Evolutionary conservation across 2,329 filamentous ascomycete species (phyloP), one percentile per base, ranked within the genome.

Genomic region (Alternaria sp.): DNA sequence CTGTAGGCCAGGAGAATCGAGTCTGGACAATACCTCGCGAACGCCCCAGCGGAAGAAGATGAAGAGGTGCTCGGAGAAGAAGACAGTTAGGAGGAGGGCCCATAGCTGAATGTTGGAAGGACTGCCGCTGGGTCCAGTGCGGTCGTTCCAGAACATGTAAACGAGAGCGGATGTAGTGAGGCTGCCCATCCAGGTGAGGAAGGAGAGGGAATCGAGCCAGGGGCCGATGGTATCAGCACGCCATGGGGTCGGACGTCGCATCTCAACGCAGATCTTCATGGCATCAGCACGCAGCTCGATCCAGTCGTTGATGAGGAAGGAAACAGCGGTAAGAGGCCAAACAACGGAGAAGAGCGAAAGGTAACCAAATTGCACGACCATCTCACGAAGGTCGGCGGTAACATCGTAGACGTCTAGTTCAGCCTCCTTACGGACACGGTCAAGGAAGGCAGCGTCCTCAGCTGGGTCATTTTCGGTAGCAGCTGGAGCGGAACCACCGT

Each of bases 301-400:
- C 93, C 95, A 98, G 82, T 98, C 96, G 82, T 98, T 98, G 80
- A 96, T 83, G 12, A 98, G 83, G 83, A 98, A 98, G 2, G 91
- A 95, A 60, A 93, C 86, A 2, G 91, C 90, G 0, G 95, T 94
- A n/a, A 98, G 84, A 0, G 96, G 96, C 96, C 96, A 99, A 58
- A 97, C 89, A 3, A 96, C 92, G 0, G 93, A 96, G 80, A 98
- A 98, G 10, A 98, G 86, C 0, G 92, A 91, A 0, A 99, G 86
- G 77, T 97, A 98, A 28, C 94, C 93, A 84, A 87, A 93, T 72
- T 85, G 83, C 40, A 79, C 67, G 40, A 74, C 65, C 73, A 75
- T 80, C 82, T 99, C 96, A 40, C 96, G 87, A 66, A 97, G 92
- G 77, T 99, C 96, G 17, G 88, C 87, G 0, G 93, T 93, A 2